Evolutionary conservation across 768 basidiomycete species (phyloP), one percentile per base, ranked within the genome.

Genomic region (Lactifluus rugatus): DNA sequence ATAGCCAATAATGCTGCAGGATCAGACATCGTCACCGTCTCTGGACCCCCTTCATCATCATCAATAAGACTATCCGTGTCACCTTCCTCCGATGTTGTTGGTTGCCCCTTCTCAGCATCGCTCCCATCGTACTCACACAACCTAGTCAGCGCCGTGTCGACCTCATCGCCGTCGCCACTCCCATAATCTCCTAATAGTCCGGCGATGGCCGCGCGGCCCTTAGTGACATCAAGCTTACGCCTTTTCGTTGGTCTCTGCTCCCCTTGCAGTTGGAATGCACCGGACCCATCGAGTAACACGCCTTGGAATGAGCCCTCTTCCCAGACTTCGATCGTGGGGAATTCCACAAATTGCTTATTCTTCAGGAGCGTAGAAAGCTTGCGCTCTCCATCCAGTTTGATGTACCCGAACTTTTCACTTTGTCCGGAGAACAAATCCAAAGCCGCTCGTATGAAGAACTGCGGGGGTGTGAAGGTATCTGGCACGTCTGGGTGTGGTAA

Each of bases 321-420:
- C 75, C 84, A 85, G 6, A 94, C 70, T 55, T 92, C 85, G 46
- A 95, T 81, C 1, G 83, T 84, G 7, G 93, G 93, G 66, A 81
- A 95, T 69, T 95, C 93, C 32, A 87, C 78, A 69, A 93, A 92
- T 28, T 80, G 74, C 44, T 81, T 87, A 50, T 81, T 71, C 36
- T 73, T 75, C 46, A 95, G 72, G 8, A 77, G 70, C 25, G 67
- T 65, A 10, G 68, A 65, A 26, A 94, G 73, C 23, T 76, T 69
- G 44, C 76, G 64, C 3, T 70, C 67, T 2, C 78, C 71, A 51
- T 87, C 81, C 13, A 93, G 70, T 34, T 76, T 77, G 66, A 85
- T 78, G 67, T 82, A 87, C 6, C 70, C 73, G 31, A 63, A 50
- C 14, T 57, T 57, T 37, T 48, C 34, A 17, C 51, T 19, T 21